Evolutionary conservation across 495 filamentous ascomycete genomes (phyloP).

Genomic region (Endocarpon pusillum): DNA sequence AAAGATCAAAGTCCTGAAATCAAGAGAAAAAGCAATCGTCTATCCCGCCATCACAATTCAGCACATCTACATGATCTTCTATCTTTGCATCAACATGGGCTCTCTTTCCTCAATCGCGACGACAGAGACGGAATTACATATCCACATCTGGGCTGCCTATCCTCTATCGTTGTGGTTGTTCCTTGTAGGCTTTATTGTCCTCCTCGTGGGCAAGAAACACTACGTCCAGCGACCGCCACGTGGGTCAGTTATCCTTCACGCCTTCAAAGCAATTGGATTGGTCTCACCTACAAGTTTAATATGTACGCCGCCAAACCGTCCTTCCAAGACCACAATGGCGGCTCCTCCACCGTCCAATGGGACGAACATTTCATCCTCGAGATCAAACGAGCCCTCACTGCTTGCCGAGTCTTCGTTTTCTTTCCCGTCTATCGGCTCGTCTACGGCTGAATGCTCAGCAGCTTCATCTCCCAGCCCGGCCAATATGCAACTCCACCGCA

Average conservation of each 20-base stretch:
- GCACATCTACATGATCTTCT: conserved; percentile 60
- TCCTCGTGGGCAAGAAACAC: conserved; percentile 36
- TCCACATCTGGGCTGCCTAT: conserved; percentile 62
- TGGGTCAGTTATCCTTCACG: conserved; percentile 43
- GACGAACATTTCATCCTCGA: conserved; percentile 48
- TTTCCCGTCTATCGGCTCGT: conserved; percentile 43
- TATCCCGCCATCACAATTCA: conserved; percentile 60
- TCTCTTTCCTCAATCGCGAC: conserved; percentile 46
- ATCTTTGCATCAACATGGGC: conserved; percentile 64
- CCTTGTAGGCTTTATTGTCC: conserved; percentile 30
- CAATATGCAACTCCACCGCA: conserved; percentile 37
- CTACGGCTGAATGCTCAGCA: conserved; percentile 40
- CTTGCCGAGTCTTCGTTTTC: conserved; percentile 43
- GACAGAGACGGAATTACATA: conserved; percentile 45
- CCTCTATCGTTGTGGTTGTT: conserved; percentile 50
- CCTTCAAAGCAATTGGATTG: conserved; percentile 45
- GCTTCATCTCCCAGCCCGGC: conserved; percentile 39
- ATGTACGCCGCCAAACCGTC: conserved; percentile 44
- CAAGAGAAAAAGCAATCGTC: conserved; percentile 57
- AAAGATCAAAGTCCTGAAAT: conserved; percentile 30
- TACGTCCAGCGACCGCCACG: conserved; percentile 47
- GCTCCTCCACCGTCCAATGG: conserved; percentile 26
- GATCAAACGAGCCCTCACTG: conserved; percentile 38
- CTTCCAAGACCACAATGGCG: conserved; percentile 31
- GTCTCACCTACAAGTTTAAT: conserved; percentile 30